phyloP scores from a whole-genome alignment of 805 yeast species.

The Myxozyma geophila region DNA sequence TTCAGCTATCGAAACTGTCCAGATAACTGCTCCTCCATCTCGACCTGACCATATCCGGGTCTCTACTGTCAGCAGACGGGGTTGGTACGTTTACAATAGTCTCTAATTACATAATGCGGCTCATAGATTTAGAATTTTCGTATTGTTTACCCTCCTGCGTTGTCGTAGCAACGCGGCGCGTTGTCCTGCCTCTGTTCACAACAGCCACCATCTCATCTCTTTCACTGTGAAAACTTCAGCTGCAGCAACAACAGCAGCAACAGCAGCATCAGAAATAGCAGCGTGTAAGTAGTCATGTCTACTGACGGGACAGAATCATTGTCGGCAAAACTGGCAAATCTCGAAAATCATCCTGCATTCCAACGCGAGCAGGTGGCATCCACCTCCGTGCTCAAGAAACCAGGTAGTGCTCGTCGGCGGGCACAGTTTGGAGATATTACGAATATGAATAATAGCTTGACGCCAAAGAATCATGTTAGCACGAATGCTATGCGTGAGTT shows the following conservation, averaged over 20 bases:
- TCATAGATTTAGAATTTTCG: not conserved
- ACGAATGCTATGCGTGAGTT: constrained; percentile 22
- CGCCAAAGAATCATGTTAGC: constrained; percentile 1
- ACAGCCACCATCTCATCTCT: not conserved
- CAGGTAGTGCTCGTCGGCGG: not conserved
- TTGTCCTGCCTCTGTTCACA: not conserved
- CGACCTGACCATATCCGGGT: not conserved
- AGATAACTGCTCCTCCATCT: not conserved
- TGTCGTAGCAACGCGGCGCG: constrained; percentile 14
- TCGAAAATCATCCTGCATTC: constrained; percentile 10
- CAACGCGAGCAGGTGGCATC: not conserved
- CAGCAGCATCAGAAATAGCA: not conserved
- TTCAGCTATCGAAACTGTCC: too few species aligned
- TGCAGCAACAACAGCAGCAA: not conserved
- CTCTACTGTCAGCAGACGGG: not conserved
- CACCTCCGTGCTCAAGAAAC: not conserved
- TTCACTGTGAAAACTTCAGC: not conserved
- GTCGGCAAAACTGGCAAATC: constrained; percentile 4
- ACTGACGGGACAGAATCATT: constrained; percentile 8
- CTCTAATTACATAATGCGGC: not conserved
- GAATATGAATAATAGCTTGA: not conserved
- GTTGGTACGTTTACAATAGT: not conserved
- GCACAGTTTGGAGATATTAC: constrained; percentile 9
- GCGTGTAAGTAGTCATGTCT: not conserved
- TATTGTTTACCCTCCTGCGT: not conserved